Evolutionary conservation across 257 asterid species (phyloP).

Genomic region (Mitragyna speciosa): DNA sequence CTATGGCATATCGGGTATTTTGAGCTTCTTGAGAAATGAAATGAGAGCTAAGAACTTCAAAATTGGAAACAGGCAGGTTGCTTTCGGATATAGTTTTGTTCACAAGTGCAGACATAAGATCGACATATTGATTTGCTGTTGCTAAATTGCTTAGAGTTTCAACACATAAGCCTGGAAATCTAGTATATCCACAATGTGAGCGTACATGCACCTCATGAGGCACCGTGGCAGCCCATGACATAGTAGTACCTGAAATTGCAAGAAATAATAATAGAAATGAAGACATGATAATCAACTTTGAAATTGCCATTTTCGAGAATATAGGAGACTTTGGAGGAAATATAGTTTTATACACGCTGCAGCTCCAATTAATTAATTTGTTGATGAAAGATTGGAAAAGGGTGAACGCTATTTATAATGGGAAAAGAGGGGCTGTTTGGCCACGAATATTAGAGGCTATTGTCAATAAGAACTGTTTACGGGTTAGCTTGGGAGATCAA

Average conservation of each 20-base stretch:
- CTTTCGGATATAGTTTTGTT: conserved; percentile 46
- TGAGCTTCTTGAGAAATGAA: conserved; percentile 53
- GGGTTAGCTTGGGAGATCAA: conserved; percentile 25
- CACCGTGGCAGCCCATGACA: conserved; percentile 13
- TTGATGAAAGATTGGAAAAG: conserved; percentile 7
- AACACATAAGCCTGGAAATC: conserved; percentile 56
- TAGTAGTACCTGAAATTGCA: conserved; percentile 6
- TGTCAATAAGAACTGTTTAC: neutral
- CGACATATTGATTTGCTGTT: conserved; percentile 22
- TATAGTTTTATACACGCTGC: neutral
- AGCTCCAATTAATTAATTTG: neutral
- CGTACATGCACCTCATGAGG: conserved; percentile 20
- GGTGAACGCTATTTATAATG: conserved; percentile 24
- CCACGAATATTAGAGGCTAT: neutral
- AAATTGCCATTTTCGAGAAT: conserved; percentile 34
- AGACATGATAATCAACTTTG: conserved; percentile 21
- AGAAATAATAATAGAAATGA: conserved; percentile 18
- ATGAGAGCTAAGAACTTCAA: conserved; percentile 41
- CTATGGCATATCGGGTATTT: conserved; percentile 42
- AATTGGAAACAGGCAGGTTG: conserved; percentile 43
- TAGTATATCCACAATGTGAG: conserved; percentile 57
- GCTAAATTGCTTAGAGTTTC: conserved; percentile 38
- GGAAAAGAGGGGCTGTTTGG: neutral
- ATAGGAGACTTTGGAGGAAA: neutral
- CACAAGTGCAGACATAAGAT: conserved; percentile 47